Evolutionary conservation across 768 basidiomycete genomes (phyloP), one percentile per base, ranked within the genome.

Genomic region (Rickenella mellea): DNA sequence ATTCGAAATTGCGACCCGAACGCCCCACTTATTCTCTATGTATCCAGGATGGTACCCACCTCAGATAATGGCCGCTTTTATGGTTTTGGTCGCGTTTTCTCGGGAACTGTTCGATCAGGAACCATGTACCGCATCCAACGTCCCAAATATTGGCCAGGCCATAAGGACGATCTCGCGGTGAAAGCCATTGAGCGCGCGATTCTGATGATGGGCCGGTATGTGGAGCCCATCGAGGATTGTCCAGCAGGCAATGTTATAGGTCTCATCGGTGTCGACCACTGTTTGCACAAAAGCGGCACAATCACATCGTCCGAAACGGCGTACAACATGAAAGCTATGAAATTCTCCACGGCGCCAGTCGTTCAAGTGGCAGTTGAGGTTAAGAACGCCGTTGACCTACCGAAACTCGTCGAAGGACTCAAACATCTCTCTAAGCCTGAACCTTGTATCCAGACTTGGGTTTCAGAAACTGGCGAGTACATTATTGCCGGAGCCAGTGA

Each of bases 291-390:
- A 81, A 91, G 80, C 53, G 96, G 96, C 63, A 99, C 96, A 48
- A 79, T 99, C 59, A 99, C 96, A 47, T 80, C 88, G 46, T 91
- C 91, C 38, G 96, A 98, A 70, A 96, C 92, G 41, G 96, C 96
- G 40, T 96, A 99, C 76, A 99, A 99, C 76, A 96, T 99, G 92
- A 90, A 73, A 72, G 92, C 98, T 66, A 99, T 99, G 96, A 90
- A 86, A 71, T 97, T 97, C 79, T 98, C 93, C 64, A 96, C 98
- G 43, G 98, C 96, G 24, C 96, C 96, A 53, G 96, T 99, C 73
- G 96, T 99, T 33, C 96, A 81, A 63, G 91, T 98, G 58, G 90
- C 96, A 51, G 96, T 99, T 55, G 96, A 99, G 67, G 96, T 98
- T 67, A 98, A 98, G 83, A 99, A 98, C 65, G 91, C 96, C 45